A percentile compares a stretch with the other conserved stretches of the same genome.
phyloP scores from a whole-genome alignment of 495 filamentous ascomycete species.

The Neurospora sp. region DNA sequence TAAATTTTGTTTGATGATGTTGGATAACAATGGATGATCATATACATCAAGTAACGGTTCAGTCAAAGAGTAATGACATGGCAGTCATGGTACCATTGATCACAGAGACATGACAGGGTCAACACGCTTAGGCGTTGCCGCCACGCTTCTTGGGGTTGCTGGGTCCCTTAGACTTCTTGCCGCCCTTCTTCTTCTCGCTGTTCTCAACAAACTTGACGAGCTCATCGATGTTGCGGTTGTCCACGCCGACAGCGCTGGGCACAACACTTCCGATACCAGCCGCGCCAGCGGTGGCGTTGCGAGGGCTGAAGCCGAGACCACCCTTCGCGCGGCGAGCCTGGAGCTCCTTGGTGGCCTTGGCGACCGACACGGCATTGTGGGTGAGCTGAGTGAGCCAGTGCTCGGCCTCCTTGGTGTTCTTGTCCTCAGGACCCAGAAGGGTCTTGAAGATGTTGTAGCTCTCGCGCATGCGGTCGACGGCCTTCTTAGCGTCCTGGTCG shows the following conservation, averaged over 20 bases:
- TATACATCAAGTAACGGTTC: neutral
- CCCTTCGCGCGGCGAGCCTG: conserved; percentile 57
- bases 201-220: conserved; percentile 14
- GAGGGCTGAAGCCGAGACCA: conserved; percentile 35
- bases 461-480: conserved; percentile 86
- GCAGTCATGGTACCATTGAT: neutral
- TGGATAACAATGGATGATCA: neutral
- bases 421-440: conserved; percentile 75
- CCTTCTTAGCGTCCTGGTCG: conserved; percentile 82
- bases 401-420: conserved; percentile 91
- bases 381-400: conserved; percentile 95
- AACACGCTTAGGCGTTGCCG: conserved; percentile 4
- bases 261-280: conserved; percentile 20
- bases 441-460: conserved; percentile 88
- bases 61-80: neutral
- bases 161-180: conserved; percentile 59
- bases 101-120: neutral
- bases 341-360: conserved; percentile 81
- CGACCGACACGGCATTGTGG: conserved; percentile 84
- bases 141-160: conserved; percentile 64
- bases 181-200: conserved; percentile 21
- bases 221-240: conserved; percentile 15
- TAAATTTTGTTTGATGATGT: neutral
- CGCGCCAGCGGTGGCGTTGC: conserved; percentile 38
- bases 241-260: conserved; percentile 4